Percentiles rank a stretch among this genome's conserved stretches.
Conservation (phyloP, 495 filamentous ascomycete genomes). For the Penicillium waksmanii region DNA sequence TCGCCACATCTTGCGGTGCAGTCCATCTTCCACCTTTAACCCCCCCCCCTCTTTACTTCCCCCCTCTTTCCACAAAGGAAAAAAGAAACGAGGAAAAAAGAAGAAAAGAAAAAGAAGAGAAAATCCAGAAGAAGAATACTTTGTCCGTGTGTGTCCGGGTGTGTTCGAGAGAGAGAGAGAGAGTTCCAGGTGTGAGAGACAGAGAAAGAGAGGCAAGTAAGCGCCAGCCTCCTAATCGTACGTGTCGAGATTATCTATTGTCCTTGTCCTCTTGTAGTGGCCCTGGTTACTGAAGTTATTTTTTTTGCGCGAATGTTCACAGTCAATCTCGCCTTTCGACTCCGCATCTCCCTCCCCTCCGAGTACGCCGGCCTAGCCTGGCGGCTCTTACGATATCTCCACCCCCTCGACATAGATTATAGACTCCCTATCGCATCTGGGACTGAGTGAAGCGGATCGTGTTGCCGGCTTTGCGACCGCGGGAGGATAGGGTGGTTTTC, state of each 20-base stretch:
- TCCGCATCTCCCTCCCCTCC: slow-evolving; percentile 26
- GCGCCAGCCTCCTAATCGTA: slow-evolving; percentile 23
- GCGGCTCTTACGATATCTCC: slow-evolving; percentile 19
- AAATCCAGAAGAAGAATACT: not conserved
- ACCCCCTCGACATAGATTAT: slow-evolving; percentile 13
- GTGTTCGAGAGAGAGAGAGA: not conserved
- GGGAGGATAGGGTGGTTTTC: slow-evolving; percentile 20
- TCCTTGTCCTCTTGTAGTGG: slow-evolving; percentile 9
- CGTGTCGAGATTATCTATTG: slow-evolving; percentile 16
- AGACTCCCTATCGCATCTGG: slow-evolving; percentile 23
- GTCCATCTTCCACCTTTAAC: slow-evolving; percentile 15
- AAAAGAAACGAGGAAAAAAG: not conserved
- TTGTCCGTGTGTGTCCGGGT: not conserved
- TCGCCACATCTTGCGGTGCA: slow-evolving; percentile 18
- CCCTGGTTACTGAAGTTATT: slow-evolving; percentile 10
- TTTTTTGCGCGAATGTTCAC: slow-evolving; percentile 27
- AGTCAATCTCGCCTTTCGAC: slow-evolving; percentile 27
- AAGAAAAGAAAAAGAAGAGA: not conserved
- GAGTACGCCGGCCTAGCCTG: slow-evolving; percentile 26
- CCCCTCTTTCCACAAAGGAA: slow-evolving; percentile 7
- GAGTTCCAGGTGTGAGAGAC: not conserved
- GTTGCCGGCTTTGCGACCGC: slow-evolving; percentile 30
- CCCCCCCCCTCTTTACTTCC: slow-evolving; percentile 1
- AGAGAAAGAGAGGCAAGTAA: slow-evolving; percentile 4
- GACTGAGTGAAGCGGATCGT: slow-evolving; percentile 27